Base-by-base conservation (phyloP, 257 asterid species). In the Linderniella brevidens region DNA sequence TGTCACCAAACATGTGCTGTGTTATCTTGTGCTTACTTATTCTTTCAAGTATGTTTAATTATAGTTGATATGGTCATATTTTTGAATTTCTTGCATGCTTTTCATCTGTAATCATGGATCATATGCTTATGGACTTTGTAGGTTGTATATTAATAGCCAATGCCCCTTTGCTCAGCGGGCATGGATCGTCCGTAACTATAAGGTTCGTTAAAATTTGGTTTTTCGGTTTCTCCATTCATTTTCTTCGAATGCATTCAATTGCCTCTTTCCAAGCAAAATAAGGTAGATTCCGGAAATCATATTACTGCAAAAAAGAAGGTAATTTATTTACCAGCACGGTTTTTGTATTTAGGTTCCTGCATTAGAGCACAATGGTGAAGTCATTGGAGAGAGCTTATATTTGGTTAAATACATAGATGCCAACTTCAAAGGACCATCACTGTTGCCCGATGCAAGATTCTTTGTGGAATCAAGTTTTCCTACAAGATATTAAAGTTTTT, bases 351-450 rank as follows among this genome's bases (percentile, higher is more conserved):
- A 88, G 95, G 97, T 88, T 19, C 95, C 95, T 5, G 39, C 92
- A 5, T 59, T 88, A 41, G 97, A 84, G 62, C 86, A 84, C 72
- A 68, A 76, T 58, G 77, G 77, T 41, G 77, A 76, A 62, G 78
- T 88, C 55, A 88, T 49, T 61, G 93, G 95, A 58, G 95, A 88
- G 68, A 80, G 93, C 60, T 80, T 88, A n/a, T 88, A 79, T 63
- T 79, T 84, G 73, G 79, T 84, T 50, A 73, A 65, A 49, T 88
- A 76, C 50, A 64, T 88, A 11, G 74, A 83, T 37, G 64, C 54
- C 32, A 78, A 68, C 70, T 88, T 88, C 41, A 80, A 78, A 70
- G 97, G 97, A 36, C 95, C 90, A 46, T 64, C 79, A 18, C 95
- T 84, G 56, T 71, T 73, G 52, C 87, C 93, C 35, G 69, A 69